These are phyloP conservation scores for Pseudoscleropodium purum DNA, from an alignment of 225 moss, liverwort and hornwort species.

Conservation along the genomic window DNA sequence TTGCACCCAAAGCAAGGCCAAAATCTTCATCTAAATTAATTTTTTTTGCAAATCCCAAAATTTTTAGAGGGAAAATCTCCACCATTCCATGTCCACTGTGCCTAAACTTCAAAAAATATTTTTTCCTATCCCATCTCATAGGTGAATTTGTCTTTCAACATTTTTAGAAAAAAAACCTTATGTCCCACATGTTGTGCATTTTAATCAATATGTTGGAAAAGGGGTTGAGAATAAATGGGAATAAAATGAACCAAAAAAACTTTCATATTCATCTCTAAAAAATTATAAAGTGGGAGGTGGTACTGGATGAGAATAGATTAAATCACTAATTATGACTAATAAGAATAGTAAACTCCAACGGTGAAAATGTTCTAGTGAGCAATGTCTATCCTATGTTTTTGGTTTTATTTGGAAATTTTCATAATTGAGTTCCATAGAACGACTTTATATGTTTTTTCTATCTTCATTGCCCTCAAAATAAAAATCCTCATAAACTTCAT, in stretches of 20 bases:
- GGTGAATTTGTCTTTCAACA: background rate
- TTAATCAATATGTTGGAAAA: background rate
- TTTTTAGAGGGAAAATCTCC: background rate
- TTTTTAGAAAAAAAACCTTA: background rate
- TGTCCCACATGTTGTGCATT: background rate
- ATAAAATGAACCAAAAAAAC: background rate
- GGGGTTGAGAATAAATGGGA: background rate
- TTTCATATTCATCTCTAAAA: background rate
- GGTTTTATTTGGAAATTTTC: background rate
- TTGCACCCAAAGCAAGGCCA: background rate
- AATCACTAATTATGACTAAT: background rate
- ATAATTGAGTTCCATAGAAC: background rate
- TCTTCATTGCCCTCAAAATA: background rate
- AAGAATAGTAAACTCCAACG: background rate
- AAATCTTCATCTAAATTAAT: background rate
- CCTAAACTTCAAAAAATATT: background rate
- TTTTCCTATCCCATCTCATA: background rate
- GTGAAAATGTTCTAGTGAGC: background rate
- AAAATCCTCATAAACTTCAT: background rate
- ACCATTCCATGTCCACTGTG: background rate
- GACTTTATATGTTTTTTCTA: background rate
- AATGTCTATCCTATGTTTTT: background rate
- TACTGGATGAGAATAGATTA: background rate
- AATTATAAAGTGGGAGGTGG: background rate
- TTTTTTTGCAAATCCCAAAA: background rate